Evolutionary conservation across 2,329 filamentous ascomycete genomes (phyloP), one percentile per base, ranked within the genome.

Genomic region (Keithomyces neogunnii): DNA sequence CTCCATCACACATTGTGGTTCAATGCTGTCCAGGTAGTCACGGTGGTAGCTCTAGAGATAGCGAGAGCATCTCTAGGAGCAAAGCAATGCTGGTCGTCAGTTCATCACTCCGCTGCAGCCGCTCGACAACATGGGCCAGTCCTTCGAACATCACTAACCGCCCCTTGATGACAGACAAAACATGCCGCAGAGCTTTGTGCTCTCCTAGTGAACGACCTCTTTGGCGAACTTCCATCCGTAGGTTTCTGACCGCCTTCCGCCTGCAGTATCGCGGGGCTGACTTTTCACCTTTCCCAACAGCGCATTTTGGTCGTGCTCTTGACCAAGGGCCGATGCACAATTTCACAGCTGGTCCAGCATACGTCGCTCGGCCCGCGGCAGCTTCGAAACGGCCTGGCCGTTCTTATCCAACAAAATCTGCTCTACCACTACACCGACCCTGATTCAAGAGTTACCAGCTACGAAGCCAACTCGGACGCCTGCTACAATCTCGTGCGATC

Each of bases 191-290:
- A 96, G 80, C 88, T 97, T 65, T 96, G 89, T 75, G 81, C 85
- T 73, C 83, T 95, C 66, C 80, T 96, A 56, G 85, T 97, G 57
- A 84, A 90, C 65, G 90, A 96, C 66, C 78, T 88, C 53, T 92
- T 93, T 69, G 93, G 93, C 65, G 88, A 95, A 72, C 82, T 97
- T 53, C 89, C 90, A 56, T 89, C 89, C 66, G 92, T 96, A 86
- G 53, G 55, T 59, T 57, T 38, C 50, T 30, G 31, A 32, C 5
- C 30, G 8, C 42, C 40, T 35, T 35, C 31, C 40, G 11, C 13
- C 36, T 38, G 26, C 40, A 19, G 43, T 53, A 36, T 57, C 56
- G 58, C 47, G 57, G 57, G 58, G 58, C 65, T 67, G 54, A 67
- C 62, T 30, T 29, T 49, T 53, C 47, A 49, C 39, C 50, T 4